phyloP scores from a whole-genome alignment of 2,329 filamentous ascomycete genomes.

The Dichotomopilus funicola region DNA sequence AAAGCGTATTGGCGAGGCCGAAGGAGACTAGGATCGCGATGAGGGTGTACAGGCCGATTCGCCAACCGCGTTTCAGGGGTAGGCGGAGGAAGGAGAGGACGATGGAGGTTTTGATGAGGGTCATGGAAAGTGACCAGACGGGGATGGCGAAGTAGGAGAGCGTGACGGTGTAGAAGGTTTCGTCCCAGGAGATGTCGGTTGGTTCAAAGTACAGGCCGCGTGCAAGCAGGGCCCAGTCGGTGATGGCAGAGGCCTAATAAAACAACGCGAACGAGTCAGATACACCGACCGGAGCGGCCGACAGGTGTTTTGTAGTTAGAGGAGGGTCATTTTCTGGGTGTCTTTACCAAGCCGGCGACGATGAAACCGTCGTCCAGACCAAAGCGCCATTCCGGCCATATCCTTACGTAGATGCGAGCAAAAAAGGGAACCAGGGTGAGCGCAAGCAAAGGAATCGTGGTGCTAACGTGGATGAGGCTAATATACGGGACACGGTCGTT shows the following conservation, averaged over 20 bases:
- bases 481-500: constrained; percentile 11
- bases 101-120: constrained; percentile 16
- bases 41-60: constrained; percentile 8
- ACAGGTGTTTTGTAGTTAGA: background rate
- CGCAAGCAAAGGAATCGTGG: constrained; percentile 13
- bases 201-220: constrained; percentile 6
- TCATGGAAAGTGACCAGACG: constrained; percentile 18
- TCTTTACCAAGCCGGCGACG: constrained; percentile 13
- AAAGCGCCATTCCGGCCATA: constrained; percentile 16
- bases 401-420: constrained; percentile 14
- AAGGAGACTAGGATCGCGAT: constrained; percentile 6
- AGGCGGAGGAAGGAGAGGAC: constrained; percentile 15
- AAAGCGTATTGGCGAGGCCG: constrained; percentile 11
- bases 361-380: constrained; percentile 17
- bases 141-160: constrained; percentile 15
- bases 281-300: background rate
- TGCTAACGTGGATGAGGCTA: constrained; percentile 12
- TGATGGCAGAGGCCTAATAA: constrained; percentile 9
- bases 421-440: constrained; percentile 14
- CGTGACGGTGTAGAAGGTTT: background rate
- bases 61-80: constrained; percentile 4
- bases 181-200: background rate
- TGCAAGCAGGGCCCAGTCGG: constrained; percentile 14
- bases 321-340: background rate
- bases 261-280: background rate